Evolutionary conservation across 2,329 filamentous ascomycete genomes (phyloP), one percentile per base, ranked within the genome.

Genomic region (Penicillium frequentans): DNA sequence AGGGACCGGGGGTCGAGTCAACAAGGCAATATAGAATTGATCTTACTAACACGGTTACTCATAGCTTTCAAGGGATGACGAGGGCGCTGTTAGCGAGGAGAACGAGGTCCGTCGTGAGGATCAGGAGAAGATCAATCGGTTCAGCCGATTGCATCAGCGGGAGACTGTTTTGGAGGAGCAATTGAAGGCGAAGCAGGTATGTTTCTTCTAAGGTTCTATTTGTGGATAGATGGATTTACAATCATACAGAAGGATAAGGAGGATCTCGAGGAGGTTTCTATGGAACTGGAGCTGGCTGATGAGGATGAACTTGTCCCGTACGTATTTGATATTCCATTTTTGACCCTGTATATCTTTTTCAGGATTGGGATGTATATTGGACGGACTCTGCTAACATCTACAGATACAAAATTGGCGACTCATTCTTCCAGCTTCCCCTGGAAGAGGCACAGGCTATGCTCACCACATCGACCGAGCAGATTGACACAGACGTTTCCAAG

Each of bases 121-220:
- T 74, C 95, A 99, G 77, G 93, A 98, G 79, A 96, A 95, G 79
- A 99, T 99, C 85, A 99, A 99, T 79, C 89, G 87, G 64, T 99
- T 99, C 82, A 97, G 93, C 76, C 88, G 92, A 45, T 82, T 99
- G 61, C 95, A 99, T 75, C 91, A 96, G 73, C 89, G 90, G 51
- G 90, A 96, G 73, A 82, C 89, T 33, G 76, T 82, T 3, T 75
- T 98, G 3, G 88, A 96, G 71, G 92, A 96, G 48, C 87, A 95
- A 67, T 78, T 98, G 63, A 89, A 89, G 71, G 74, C 77, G 6
- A 97, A 96, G 74, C 86, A 86, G 74, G 93, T 73, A 67, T 54
- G 52, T 29, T 49, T n/a, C 13, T n/a, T 19, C 19, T 33, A 7
- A 26, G 5, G 8, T 44, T 29, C 5, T 33, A 14, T 31, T 19